Conservation (phyloP, 345 rosid species). For the Gossypioides kirkii region DNA sequence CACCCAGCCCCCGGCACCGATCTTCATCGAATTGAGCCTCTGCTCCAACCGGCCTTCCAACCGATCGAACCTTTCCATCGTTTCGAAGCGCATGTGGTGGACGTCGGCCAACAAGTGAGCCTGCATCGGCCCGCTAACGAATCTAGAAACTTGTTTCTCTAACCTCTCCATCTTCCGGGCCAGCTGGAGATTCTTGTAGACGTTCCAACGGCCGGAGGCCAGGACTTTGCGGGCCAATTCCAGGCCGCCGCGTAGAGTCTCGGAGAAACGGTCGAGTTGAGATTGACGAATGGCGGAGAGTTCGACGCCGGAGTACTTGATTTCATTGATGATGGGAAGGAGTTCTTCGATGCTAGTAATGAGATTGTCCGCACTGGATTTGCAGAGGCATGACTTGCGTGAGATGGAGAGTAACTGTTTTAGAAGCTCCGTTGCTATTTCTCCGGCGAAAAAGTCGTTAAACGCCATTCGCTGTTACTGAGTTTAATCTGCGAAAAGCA, state of each 20-base stretch:
- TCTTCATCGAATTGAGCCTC: slow-evolving; percentile 54
- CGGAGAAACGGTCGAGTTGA: slow-evolving; percentile 52
- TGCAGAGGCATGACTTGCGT: slow-evolving; percentile 38
- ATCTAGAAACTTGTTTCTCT: slow-evolving; percentile 40
- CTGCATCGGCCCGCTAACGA: slow-evolving; percentile 38
- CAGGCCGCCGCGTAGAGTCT: slow-evolving; percentile 33
- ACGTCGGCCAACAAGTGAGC: slow-evolving; percentile 62
- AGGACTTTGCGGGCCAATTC: slow-evolving; percentile 49
- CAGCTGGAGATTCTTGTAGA: slow-evolving; percentile 41
- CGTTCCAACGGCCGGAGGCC: slow-evolving; percentile 54
- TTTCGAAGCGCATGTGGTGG: slow-evolving; percentile 40
- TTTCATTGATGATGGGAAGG: slow-evolving; percentile 53
- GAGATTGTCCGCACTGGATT: slow-evolving; percentile 41
- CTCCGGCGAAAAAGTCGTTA: slow-evolving; percentile 63
- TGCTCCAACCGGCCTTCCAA: slow-evolving; percentile 44
- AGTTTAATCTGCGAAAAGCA: background rate
- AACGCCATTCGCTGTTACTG: slow-evolving; percentile 34
- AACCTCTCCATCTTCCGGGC: slow-evolving; percentile 64
- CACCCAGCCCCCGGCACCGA: slow-evolving; percentile 60
- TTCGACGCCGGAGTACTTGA: slow-evolving; percentile 76
- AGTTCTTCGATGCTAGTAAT: slow-evolving; percentile 24
- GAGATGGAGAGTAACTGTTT: slow-evolving; percentile 33
- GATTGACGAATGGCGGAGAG: slow-evolving; percentile 55
- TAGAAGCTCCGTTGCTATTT: slow-evolving; percentile 60
- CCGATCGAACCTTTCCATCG: slow-evolving; percentile 47